Percentiles rank a stretch among this genome's conserved stretches.
These are phyloP conservation scores for Moesziomyces globuligerus DNA, from an alignment of 1,284 basidiomycete species.

Conservation along the genomic window DNA sequence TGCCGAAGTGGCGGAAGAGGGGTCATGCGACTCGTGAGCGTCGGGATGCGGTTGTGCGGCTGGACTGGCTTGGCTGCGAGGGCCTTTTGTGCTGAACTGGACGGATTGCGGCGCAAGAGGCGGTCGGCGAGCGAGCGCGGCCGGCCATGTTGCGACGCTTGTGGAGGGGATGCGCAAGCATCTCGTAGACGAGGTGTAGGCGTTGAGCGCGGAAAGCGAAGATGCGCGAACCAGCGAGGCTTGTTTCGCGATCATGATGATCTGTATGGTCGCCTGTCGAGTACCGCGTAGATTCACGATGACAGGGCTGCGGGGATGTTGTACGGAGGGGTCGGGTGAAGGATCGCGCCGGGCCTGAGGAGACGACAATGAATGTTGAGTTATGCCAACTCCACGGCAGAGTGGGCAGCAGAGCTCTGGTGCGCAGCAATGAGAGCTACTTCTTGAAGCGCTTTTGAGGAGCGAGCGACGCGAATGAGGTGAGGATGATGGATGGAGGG, in stretches of 20 bases:
- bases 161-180: constrained; percentile 11
- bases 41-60: constrained; percentile 34
- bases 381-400: no score
- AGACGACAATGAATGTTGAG: no score
- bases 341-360: no score
- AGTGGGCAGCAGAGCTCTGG: no score
- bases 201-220: constrained; percentile 16
- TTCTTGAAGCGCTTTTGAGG: no score
- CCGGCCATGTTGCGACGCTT: constrained; percentile 7
- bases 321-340: no score
- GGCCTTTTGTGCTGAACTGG: constrained; percentile 28
- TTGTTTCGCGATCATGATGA: constrained; percentile 35
- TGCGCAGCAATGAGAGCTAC: no score
- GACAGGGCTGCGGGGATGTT: not conserved
- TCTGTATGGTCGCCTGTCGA: not conserved
- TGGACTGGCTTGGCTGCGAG: constrained; percentile 34
- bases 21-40: constrained; percentile 19
- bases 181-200: constrained; percentile 14
- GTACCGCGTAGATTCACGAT: not conserved
- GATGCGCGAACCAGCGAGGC: constrained; percentile 24
- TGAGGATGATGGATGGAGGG: not conserved
- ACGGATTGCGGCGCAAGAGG: constrained; percentile 1
- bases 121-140: not conserved
- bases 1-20: constrained; percentile 18
- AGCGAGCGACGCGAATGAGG: not conserved